Base-by-base conservation (phyloP, 2,329 filamentous ascomycete genomes). In the Pseudocercospora crystallina region DNA sequence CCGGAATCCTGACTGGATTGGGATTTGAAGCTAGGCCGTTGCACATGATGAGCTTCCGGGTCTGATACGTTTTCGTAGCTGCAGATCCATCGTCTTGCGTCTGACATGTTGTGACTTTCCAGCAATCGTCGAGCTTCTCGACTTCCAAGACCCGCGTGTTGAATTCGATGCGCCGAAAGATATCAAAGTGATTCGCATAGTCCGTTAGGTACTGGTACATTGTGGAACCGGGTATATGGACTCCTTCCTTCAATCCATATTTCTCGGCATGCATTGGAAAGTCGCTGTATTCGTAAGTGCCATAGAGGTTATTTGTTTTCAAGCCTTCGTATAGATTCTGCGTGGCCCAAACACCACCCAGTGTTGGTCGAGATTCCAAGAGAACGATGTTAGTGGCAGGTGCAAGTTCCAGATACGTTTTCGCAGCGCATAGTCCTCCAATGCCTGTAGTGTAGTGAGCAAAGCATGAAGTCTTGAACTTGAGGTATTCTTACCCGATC, bases 261-360 rank as follows among this genome's bases (percentile, higher is more conserved):
- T 73, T 53, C 1, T 67, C 67, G 2, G 56, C 52, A 2, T 56
- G 50, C 82, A 90, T 86, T 20, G 85, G 84, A 49, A 87, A 88
- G 60, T 88, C 87, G 0, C 81, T 80, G 60, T 80, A 90, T 65
- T 90, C 85, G 58, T 84, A 88, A 0, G 82, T 85, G 1, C 86
- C 86, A 7, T 84, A 66, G 65, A 88, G 78, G 61, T 90, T 90
- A 68, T 91, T 90, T 45, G 81, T 83, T 61, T 83, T 86, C 43
- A 91, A 75, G 1, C 81, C 82, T 0, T 83, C 80, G 64, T 90
- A 86, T 1, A 89, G 68, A 1, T 85, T 78, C 33, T 85, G 73
- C 49, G 81, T 73, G 8, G 83, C 80, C 87, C 86, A 90, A 10
- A 83, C 82, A 3, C 87, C 87, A 1, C 87, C 87, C 2, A 85